These are phyloP conservation scores for Actinomortierella wolfii DNA, from an alignment of 371 early-diverging fungal genomes.

Conservation along the genomic window DNA sequence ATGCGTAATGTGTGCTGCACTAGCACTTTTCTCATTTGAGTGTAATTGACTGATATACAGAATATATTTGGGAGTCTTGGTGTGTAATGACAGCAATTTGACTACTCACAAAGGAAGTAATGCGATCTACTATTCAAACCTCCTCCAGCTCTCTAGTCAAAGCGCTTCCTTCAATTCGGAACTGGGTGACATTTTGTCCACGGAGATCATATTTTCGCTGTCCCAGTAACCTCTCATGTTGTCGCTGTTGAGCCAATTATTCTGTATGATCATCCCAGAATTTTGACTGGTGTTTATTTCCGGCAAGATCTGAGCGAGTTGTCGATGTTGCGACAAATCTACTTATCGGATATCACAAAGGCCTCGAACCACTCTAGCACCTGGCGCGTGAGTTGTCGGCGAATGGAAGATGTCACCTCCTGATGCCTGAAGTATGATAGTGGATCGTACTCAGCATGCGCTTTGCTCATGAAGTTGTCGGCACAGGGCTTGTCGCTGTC, in stretches of 20 bases:
- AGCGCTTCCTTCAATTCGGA: slow-evolving; percentile 6
- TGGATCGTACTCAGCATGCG: slow-evolving; percentile 12
- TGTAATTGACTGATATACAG: too few species aligned
- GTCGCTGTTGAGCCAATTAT: slow-evolving; percentile 11
- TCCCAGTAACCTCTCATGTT: neutral
- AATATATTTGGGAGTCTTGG: neutral
- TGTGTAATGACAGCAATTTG: neutral
- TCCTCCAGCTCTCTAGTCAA: slow-evolving; percentile 5
- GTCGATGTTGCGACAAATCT: slow-evolving; percentile 8
- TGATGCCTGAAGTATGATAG: slow-evolving; percentile 9
- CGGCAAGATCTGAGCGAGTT: slow-evolving; percentile 3
- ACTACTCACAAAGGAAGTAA: too few species aligned
- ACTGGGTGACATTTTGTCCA: slow-evolving; percentile 5
- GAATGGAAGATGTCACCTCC: slow-evolving; percentile 13
- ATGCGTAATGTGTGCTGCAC: too few species aligned
- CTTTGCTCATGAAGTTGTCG: slow-evolving; percentile 13
- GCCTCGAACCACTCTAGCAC: slow-evolving; percentile 9
- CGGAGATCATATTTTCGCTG: slow-evolving; percentile 7
- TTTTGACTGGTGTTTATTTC: slow-evolving; percentile 8
- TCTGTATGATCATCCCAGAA: slow-evolving; percentile 7
- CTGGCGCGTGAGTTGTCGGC: slow-evolving; percentile 1
- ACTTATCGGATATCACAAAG: slow-evolving; percentile 12
- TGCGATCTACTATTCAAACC: neutral
- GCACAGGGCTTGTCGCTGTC: slow-evolving; percentile 11
- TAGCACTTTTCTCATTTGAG: too few species aligned